Percentiles rank a stretch among this genome's conserved stretches.
Conservation (phyloP, 176 grass and related monocot genomes). For the Carex scoparia region DNA sequence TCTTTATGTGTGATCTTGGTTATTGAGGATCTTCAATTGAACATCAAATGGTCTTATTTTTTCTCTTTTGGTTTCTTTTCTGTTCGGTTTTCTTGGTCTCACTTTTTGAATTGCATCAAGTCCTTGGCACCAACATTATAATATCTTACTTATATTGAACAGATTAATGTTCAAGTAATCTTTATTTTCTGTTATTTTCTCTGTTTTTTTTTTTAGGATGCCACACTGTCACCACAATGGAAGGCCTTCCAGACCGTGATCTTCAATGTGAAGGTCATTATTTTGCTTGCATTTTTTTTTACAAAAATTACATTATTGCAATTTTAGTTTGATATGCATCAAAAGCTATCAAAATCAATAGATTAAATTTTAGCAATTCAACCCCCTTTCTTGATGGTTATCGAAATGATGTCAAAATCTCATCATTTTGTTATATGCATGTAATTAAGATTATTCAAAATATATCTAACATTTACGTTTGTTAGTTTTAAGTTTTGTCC, state of each 20-base stretch:
- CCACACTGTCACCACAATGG: conserved; percentile 65
- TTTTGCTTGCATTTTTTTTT: too few species aligned
- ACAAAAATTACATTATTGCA: too few species aligned
- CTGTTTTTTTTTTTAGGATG: conserved; percentile 41
- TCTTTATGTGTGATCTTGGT: not conserved
- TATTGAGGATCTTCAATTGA: not conserved
- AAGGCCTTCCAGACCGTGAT: conserved; percentile 79
- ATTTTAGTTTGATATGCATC: too few species aligned
- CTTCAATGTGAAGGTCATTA: conserved; percentile 51
- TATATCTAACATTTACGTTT: too few species aligned
- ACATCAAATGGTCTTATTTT: not conserved
- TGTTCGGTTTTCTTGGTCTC: not conserved
- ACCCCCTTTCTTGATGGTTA: too few species aligned
- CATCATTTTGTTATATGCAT: too few species aligned
- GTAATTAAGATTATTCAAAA: too few species aligned
- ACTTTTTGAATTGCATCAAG: not conserved
- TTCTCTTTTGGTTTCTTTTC: not conserved
- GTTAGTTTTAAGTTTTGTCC: too few species aligned
- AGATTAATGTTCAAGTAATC: not conserved
- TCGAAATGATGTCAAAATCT: too few species aligned
- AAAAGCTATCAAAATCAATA: too few species aligned
- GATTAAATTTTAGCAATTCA: too few species aligned
- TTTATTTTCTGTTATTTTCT: conserved; percentile 2
- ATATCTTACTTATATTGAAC: not conserved
- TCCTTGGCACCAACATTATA: not conserved